Evolutionary conservation across 495 filamentous ascomycete species (phyloP), one percentile per base, ranked within the genome.

Genomic region (Schizothecium vesticola): DNA sequence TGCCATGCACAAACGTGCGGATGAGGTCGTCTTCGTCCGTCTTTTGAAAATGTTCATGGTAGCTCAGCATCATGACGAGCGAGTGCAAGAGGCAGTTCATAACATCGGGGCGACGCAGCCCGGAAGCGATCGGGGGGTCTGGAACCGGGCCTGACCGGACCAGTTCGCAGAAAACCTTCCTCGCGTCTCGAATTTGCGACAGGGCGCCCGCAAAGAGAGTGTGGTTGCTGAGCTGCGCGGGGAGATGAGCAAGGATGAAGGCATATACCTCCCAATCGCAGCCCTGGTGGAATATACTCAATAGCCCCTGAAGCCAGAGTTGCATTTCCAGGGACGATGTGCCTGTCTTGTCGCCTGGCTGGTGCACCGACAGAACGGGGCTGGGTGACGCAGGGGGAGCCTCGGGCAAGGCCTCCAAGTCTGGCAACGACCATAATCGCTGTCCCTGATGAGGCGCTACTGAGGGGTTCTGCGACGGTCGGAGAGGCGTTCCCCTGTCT

Each of bases 261-360:
- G 91, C 94, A 82, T 96, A 97, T 1, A 97, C 80, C 77, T 98
- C 93, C 96, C 96, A 99, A 63, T 97, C 91, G 29, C 86, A 86
- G 59, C 90, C 91, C 56, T 90, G 82, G 70, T 92, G 88, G 31
- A 99, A 80, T 22, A 96, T 79, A 3, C 84, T 85, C 51, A 94
- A 86, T 51, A 96, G 78, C 10, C 86, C 81, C 62, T 95, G 90
- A 19, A 97, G 82, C 90, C 93, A 97, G 60, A 88, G 78, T 19
- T 84, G 84, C 26, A 93, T 85, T 65, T 91, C 85, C 59, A 97
- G 75, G 24, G 85, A 77, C 51, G 75, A 69, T 67, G 70, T 63
- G 69, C 69, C 25, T 67, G 43, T n/a, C 6, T 51, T n/a, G 19
- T 51, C 19, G 16, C 43, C 43, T 8, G 43, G 6, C 6, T 7